Conservation (phyloP, 352 stramenopile species). For the Phytophthora crassamura region DNA sequence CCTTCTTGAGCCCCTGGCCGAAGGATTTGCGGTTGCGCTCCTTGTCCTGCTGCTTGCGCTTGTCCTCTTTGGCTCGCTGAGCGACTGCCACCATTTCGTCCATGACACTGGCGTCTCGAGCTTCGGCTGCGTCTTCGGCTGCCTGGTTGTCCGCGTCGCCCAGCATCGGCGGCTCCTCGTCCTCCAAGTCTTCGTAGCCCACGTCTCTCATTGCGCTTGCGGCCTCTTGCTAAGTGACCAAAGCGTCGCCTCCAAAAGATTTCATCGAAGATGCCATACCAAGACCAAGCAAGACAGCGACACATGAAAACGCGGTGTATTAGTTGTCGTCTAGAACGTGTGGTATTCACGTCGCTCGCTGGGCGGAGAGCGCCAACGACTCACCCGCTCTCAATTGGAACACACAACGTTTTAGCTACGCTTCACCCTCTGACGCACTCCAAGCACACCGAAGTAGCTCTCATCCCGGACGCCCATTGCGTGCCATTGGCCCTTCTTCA, state of each 20-base stretch:
- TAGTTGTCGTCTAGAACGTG: too few relatives aligned
- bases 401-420: too few relatives aligned
- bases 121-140: slow-evolving; percentile 1
- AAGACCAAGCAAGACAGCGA: too few relatives aligned
- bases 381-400: too few relatives aligned
- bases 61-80: slow-evolving; percentile 60
- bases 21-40: slow-evolving; percentile 58
- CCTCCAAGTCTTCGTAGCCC: slow-evolving; percentile 25
- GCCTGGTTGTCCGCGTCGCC: slow-evolving; percentile 46
- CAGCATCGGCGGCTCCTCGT: slow-evolving; percentile 63
- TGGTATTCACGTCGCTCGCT: too few relatives aligned
- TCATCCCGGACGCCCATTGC: too few relatives aligned
- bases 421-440: too few relatives aligned
- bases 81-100: slow-evolving; percentile 74
- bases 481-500: too few relatives aligned
- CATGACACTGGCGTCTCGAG: slow-evolving; percentile 62
- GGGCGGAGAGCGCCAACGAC: too few relatives aligned
- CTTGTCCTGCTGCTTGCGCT: slow-evolving; percentile 50
- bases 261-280: too few relatives aligned
- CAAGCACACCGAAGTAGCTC: too few relatives aligned
- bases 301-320: too few relatives aligned
- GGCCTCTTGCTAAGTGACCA: slow-evolving; percentile 18
- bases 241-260: slow-evolving; percentile 20
- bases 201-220: slow-evolving; percentile 20
- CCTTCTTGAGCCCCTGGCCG: slow-evolving; percentile 72